Base-by-base conservation (phyloP, 305 asterid genomes). In the Fraxinus albicans region DNA sequence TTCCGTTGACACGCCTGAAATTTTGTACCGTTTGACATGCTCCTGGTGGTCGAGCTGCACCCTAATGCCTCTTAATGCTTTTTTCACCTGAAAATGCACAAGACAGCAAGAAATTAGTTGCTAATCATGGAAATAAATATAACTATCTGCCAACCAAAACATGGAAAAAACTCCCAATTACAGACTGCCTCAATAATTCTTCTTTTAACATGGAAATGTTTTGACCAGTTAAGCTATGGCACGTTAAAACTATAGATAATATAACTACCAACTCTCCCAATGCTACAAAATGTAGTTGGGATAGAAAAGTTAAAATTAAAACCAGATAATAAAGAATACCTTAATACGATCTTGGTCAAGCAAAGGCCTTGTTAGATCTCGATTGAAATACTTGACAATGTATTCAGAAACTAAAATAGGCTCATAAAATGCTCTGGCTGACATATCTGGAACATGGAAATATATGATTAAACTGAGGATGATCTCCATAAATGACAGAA, bases 381-480 rank as follows among this genome's bases (percentile, higher is more conserved):
- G 85, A 80, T 84, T 86, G 8, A 96, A 33, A 84, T 69, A 86
- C 85, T 83, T 80, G 0, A 1, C 3, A 40, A 93, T 83, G 47
- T 70, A 96, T 0, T 89, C 93, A 17, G 83, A 58, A 15, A 94
- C 94, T 0, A 6, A 4, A 60, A 90, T 83, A 9, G 97, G 88
- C 74, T 94, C 98, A 81, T 86, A 93, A 81, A 96, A 96, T 0
- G 88, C 93, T 67, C 95, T 84, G 0, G 98, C 99, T 1, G 99
- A 94, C 86, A 91, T 88, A 86, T 96, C 99, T 96, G 94, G 85
- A 86, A 80, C 77, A 76, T 1, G 78, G 29, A 38, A 83, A 85
- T 31, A n/a, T 9, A 73, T 31, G 75, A n/a, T 4, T 38, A 38
- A 78, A 73, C 58, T 6, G 23, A 70, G 75, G 34, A 42, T 4